phyloP scores from a whole-genome alignment of 2,329 filamentous ascomycete species.

The Tolypocladium cylindrosporum region DNA sequence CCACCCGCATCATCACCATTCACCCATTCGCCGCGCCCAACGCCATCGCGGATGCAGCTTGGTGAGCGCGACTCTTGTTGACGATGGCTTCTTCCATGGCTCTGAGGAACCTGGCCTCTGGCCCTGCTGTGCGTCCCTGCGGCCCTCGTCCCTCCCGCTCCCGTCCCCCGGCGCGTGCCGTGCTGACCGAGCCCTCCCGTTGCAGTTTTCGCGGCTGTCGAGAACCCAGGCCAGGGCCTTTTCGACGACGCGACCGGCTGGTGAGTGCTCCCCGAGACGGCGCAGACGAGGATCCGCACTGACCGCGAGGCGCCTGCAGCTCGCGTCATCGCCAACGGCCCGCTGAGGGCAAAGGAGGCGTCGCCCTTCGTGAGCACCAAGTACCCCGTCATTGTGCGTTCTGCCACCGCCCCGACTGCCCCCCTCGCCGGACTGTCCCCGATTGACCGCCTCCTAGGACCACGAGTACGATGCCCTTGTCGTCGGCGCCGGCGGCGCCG shows the following conservation, averaged over 20 bases:
- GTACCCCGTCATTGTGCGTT: constrained; percentile 84
- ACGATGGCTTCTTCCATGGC: constrained; percentile 55
- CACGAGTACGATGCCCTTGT: constrained; percentile 99
- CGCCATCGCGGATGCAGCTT: constrained; percentile 20
- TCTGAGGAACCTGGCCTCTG: constrained; percentile 49
- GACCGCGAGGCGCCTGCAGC: constrained; percentile 34
- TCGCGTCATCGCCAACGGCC: constrained; percentile 75
- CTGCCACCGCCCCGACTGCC: constrained; percentile 25
- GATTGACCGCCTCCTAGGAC: constrained; percentile 48
- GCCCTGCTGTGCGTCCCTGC: constrained; percentile 42
- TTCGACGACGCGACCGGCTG: constrained; percentile 73
- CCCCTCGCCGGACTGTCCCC: constrained; percentile 51
- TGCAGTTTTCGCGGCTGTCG: constrained; percentile 52
- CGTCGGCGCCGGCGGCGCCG: constrained; percentile 73
- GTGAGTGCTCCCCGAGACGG: constrained; percentile 35
- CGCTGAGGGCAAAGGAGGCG: constrained; percentile 87
- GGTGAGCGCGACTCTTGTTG: constrained; percentile 17
- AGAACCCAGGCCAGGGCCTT: constrained; percentile 66
- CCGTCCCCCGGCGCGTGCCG: constrained; percentile 2
- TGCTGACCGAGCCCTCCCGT: constrained; percentile 10
- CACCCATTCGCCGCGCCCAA: not conserved
- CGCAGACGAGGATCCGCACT: not conserved
- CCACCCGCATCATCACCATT: not conserved
- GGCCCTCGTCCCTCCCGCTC: constrained; percentile 2
- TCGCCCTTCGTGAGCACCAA: constrained; percentile 78